Conservation (phyloP, 148 eudicot genomes). For the Bassia scoparia region DNA sequence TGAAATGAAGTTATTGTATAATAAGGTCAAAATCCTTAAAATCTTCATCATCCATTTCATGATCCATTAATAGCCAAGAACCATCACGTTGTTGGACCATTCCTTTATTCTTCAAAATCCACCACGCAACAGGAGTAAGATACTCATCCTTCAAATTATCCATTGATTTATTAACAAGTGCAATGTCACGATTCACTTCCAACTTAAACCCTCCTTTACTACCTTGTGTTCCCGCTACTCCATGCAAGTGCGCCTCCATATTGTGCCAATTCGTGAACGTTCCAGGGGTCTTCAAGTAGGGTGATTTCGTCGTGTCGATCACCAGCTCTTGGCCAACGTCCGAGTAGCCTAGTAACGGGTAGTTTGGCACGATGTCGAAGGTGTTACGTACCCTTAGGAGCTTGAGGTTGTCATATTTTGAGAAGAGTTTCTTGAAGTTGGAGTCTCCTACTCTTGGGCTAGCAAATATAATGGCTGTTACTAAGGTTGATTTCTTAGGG, state of each 20-base stretch:
- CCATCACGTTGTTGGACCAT: conserved; percentile 76
- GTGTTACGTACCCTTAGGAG: conserved; percentile 45
- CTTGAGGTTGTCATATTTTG: conserved; percentile 30
- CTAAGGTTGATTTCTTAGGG: conserved; percentile 22
- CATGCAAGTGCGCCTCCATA: conserved; percentile 72
- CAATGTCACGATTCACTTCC: conserved; percentile 57
- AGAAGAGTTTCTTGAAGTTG: conserved; percentile 35
- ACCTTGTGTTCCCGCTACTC: conserved; percentile 65
- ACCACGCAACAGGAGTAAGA: conserved; percentile 52
- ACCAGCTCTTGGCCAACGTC: conserved; percentile 57
- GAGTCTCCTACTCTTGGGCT: conserved; percentile 67
- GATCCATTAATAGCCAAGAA: conserved; percentile 66
- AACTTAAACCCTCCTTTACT: conserved; percentile 46
- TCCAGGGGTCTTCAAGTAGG: conserved; percentile 52
- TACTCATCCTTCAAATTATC: conserved; percentile 62
- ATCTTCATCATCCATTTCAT: conserved; percentile 41
- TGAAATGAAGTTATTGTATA: background rate
- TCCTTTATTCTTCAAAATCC: conserved; percentile 62
- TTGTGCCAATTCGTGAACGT: conserved; percentile 51
- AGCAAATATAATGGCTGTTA: conserved; percentile 37
- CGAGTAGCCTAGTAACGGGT: conserved; percentile 51
- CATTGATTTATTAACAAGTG: conserved; percentile 48
- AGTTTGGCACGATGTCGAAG: conserved; percentile 55
- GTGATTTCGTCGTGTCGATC: conserved; percentile 54
- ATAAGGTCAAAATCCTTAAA: conserved; percentile 6